Evolutionary conservation across 108 stramenopile species (phyloP).

Genomic region (Cyclotella choctawhatcheeana): DNA sequence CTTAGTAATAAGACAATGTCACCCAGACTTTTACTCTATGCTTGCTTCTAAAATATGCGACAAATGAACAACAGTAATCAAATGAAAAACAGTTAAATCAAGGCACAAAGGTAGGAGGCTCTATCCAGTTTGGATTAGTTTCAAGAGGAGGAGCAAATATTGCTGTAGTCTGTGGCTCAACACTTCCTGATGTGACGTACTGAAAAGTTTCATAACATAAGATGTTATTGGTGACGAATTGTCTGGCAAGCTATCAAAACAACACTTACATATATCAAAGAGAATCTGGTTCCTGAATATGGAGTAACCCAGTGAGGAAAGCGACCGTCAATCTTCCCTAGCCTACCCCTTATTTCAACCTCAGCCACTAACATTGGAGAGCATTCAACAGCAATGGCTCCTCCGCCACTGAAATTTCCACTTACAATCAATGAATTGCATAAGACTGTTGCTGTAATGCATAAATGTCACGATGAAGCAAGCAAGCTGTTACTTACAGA

Average conservation of each 20-base stretch:
- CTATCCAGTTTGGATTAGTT: slow-evolving; percentile 9
- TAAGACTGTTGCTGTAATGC: too few species aligned
- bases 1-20: too few species aligned
- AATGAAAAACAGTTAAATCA: too few species aligned
- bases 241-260: background rate
- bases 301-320: slow-evolving; percentile 76
- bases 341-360: slow-evolving; percentile 58
- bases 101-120: slow-evolving; percentile 23
- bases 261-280: slow-evolving; percentile 57
- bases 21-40: too few species aligned
- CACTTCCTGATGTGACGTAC: slow-evolving; percentile 35
- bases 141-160: slow-evolving; percentile 29
- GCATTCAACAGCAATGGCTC: slow-evolving; percentile 63
- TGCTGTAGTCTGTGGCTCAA: slow-evolving; percentile 42
- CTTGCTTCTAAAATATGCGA: too few species aligned
- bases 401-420: slow-evolving; percentile 50
- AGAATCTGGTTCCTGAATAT: slow-evolving; percentile 59
- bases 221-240: background rate
- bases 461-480: background rate
- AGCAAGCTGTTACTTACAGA: slow-evolving; percentile 41
- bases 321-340: slow-evolving; percentile 76
- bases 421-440: slow-evolving; percentile 6
- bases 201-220: background rate
- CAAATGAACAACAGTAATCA: too few species aligned
- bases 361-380: slow-evolving; percentile 51